phyloP scores from a whole-genome alignment of 495 filamentous ascomycete genomes.

The Aspergillus steynii region DNA sequence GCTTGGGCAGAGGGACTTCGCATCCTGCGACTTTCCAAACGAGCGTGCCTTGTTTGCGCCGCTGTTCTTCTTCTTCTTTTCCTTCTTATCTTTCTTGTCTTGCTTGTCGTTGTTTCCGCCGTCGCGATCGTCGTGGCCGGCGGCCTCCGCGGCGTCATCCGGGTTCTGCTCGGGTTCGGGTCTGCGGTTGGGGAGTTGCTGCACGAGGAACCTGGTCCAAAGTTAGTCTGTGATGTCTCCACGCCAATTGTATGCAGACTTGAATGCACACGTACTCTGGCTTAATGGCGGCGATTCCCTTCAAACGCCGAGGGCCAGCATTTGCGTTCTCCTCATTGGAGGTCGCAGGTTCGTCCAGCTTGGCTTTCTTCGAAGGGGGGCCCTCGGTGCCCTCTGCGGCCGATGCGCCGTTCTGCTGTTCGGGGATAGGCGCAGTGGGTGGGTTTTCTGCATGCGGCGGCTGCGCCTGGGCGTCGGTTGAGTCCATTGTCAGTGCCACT shows the following conservation, averaged over 20 bases:
- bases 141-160: slow-evolving; percentile 73
- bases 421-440: slow-evolving; percentile 9
- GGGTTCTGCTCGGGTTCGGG: slow-evolving; percentile 19
- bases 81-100: slow-evolving; percentile 49
- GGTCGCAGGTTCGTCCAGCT: slow-evolving; percentile 42
- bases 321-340: slow-evolving; percentile 25
- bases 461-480: slow-evolving; percentile 13
- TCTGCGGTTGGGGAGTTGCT: slow-evolving; percentile 19
- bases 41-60: slow-evolving; percentile 85
- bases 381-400: slow-evolving; percentile 33
- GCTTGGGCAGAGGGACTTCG: slow-evolving; percentile 73
- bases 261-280: slow-evolving; percentile 62
- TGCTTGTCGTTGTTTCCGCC: background rate
- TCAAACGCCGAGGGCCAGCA: slow-evolving; percentile 40
- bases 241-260: background rate
- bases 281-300: slow-evolving; percentile 82
- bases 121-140: slow-evolving; percentile 41
- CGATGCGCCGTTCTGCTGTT: slow-evolving; percentile 10
- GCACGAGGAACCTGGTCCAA: slow-evolving; percentile 57
- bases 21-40: slow-evolving; percentile 82
- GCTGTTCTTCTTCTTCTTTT: slow-evolving; percentile 69
- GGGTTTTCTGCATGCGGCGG: slow-evolving; percentile 10
- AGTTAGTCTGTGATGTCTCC: slow-evolving; percentile 12
- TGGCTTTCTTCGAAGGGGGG: slow-evolving; percentile 60
- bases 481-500: slow-evolving; percentile 17